Conservation (phyloP, 225 moss, liverwort and hornwort genomes). For the Climacium dendroides region DNA sequence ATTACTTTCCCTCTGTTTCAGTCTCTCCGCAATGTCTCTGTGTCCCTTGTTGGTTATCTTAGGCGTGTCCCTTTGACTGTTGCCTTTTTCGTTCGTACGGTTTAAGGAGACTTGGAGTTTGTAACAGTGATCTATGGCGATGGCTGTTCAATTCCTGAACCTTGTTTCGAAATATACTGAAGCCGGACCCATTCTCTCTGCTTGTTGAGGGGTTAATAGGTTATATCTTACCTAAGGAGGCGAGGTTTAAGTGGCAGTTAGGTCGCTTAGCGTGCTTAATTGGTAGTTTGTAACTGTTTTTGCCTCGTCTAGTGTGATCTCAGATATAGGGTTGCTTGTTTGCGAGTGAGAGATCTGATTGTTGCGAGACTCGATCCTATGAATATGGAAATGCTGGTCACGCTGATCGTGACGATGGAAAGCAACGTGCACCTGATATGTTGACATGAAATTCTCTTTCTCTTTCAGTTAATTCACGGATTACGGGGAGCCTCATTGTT, state of each 20-base stretch:
- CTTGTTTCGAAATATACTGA: not conserved
- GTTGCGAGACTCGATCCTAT: not conserved
- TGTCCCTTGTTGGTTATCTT: not conserved
- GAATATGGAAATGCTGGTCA: not conserved
- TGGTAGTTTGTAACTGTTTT: conserved; percentile 33
- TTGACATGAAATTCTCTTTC: not conserved
- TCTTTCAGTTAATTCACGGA: conserved; percentile 22
- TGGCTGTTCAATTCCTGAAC: not conserved
- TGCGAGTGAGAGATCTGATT: not conserved
- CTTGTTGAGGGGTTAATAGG: not conserved
- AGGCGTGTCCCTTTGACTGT: not conserved
- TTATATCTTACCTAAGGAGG: not conserved
- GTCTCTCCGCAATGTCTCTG: not conserved
- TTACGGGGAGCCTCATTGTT: not conserved
- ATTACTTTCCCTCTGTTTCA: not conserved
- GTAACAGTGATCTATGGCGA: not conserved
- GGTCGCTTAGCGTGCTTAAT: not conserved
- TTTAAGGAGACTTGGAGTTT: not conserved
- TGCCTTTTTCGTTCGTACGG: not conserved
- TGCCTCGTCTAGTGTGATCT: conserved; percentile 17
- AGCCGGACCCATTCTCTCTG: not conserved
- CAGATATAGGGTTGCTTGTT: not conserved
- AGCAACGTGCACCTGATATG: not conserved
- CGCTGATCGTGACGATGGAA: not conserved
- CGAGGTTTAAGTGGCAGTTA: conserved; percentile 10